A percentile compares a stretch with the other conserved stretches of the same genome.
Evolutionary conservation across 2,329 filamentous ascomycete genomes (phyloP).

Genomic region (Aquanectria penicillioides): DNA sequence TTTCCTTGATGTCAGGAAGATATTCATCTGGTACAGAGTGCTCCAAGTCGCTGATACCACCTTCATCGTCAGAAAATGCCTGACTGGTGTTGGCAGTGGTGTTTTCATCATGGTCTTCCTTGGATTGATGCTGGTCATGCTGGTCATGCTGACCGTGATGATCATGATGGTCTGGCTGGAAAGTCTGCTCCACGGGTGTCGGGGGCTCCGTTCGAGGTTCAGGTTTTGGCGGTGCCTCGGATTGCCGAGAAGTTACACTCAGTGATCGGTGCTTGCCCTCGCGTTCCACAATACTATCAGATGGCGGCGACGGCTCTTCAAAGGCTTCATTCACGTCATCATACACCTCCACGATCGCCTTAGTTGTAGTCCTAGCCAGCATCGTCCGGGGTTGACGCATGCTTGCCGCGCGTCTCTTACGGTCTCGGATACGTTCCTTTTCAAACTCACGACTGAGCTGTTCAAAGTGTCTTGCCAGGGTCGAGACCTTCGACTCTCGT

Average conservation of each 20-base stretch:
- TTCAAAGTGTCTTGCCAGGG: constrained; percentile 95
- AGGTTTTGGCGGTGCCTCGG: constrained; percentile 40
- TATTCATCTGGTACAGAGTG: constrained; percentile 75
- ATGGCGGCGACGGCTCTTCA: constrained; percentile 71
- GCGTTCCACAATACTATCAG: constrained; percentile 56
- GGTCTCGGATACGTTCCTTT: constrained; percentile 88
- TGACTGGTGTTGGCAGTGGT: constrained; percentile 50
- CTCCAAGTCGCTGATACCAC: constrained; percentile 76
- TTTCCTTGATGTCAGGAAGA: constrained; percentile 68
- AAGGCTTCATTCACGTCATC: constrained; percentile 93
- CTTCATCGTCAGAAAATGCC: constrained; percentile 76
- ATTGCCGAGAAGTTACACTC: constrained; percentile 36
- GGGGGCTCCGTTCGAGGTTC: constrained; percentile 30
- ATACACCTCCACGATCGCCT: constrained; percentile 95
- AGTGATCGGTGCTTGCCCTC: constrained; percentile 45
- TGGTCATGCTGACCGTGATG: constrained; percentile 29
- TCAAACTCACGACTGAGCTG: constrained; percentile 97
- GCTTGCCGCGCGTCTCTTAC: constrained; percentile 81
- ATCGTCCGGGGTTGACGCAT: constrained; percentile 81
- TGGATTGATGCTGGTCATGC: constrained; percentile 35
- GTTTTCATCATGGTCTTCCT: constrained; percentile 43
- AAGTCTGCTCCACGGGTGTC: constrained; percentile 36
- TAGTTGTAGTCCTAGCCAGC: constrained; percentile 87
- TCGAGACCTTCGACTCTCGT: constrained; percentile 83
- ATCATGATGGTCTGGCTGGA: constrained; percentile 38